Evolutionary conservation across 2,329 filamentous ascomycete genomes (phyloP).

Genomic region (Rosellinia necatrix): DNA sequence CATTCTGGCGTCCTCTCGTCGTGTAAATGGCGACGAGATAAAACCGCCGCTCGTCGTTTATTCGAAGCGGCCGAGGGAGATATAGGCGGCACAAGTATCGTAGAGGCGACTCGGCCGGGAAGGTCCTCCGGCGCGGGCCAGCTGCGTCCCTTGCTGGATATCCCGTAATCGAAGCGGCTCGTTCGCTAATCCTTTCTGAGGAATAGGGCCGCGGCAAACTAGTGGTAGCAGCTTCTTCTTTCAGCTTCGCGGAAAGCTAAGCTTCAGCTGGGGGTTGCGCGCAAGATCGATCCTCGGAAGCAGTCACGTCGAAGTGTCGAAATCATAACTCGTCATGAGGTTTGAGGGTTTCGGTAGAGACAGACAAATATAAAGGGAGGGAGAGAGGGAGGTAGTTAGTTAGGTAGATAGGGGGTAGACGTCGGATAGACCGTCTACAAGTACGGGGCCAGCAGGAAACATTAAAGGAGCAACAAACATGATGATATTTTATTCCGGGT

Average conservation of each 20-base stretch:
- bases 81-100: too few relatives aligned
- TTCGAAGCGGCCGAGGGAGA: too few relatives aligned
- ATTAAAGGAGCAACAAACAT: background rate
- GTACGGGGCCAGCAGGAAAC: too few relatives aligned
- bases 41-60: background rate
- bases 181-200: background rate
- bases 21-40: background rate
- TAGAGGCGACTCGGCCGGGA: too few relatives aligned
- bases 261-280: background rate
- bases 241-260: background rate
- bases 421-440: background rate
- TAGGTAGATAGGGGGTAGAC: background rate
- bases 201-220: background rate
- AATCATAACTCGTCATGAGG: background rate
- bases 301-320: too few relatives aligned
- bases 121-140: too few relatives aligned
- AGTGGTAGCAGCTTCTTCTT: slow-evolving; percentile 6
- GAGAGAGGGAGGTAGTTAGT: background rate
- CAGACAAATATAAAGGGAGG: background rate
- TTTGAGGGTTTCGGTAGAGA: background rate
- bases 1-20: slow-evolving; percentile 50
- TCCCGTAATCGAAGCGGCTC: too few relatives aligned
- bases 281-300: too few relatives aligned
- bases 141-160: too few relatives aligned
- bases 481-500: background rate